These are phyloP conservation scores for Lachnellula hyalina DNA, from an alignment of 2,329 filamentous ascomycete genomes.

Conservation along the genomic window DNA sequence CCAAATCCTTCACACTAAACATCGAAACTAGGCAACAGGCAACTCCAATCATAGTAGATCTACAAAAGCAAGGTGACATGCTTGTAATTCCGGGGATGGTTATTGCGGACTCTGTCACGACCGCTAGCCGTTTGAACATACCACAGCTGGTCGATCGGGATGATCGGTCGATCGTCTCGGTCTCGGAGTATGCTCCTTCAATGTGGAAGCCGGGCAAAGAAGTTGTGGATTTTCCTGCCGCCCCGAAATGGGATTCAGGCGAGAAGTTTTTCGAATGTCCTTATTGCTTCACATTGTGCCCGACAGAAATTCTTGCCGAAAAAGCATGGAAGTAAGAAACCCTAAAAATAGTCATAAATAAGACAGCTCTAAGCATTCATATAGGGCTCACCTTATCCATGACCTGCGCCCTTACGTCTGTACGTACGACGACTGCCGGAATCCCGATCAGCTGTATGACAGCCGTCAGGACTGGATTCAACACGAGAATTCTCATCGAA, in stretches of 20 bases:
- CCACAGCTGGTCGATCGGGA: not conserved
- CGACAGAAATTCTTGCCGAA: not conserved
- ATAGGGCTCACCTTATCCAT: not conserved
- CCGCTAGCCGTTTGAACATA: not conserved
- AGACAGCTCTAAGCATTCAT: not conserved
- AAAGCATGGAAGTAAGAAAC: not conserved
- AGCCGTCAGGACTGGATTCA: not conserved
- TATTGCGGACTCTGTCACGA: not conserved
- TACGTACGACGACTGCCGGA: not conserved
- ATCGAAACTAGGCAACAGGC: not conserved
- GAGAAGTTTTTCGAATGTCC: not conserved
- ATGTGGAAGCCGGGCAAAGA: not conserved
- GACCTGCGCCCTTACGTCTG: not conserved
- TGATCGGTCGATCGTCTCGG: too few species aligned
- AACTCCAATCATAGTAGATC: not conserved
- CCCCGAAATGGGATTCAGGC: not conserved
- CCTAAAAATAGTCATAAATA: not conserved
- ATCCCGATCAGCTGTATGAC: not conserved
- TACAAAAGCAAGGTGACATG: not conserved
- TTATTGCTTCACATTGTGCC: not conserved
- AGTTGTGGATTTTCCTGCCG: not conserved
- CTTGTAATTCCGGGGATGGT: not conserved
- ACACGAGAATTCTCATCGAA: not conserved
- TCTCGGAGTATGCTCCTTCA: not conserved
- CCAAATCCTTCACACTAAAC: not conserved